phyloP scores from a whole-genome alignment of 2,329 filamentous ascomycete species.

The Sporothrix brasiliensis region DNA sequence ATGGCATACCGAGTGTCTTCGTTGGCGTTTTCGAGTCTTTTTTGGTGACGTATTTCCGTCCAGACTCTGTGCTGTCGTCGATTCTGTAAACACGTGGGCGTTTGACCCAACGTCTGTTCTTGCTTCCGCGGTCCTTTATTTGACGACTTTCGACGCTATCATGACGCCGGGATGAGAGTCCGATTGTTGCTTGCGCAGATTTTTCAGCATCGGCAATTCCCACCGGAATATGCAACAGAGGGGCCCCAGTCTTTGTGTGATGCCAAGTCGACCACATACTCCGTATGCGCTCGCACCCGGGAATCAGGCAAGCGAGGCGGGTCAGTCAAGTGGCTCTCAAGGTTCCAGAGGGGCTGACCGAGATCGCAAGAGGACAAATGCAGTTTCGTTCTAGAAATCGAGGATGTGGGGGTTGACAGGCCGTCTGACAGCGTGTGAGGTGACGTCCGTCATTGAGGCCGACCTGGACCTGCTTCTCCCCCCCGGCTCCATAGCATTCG shows the following conservation, averaged over 20 bases:
- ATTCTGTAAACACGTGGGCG: constrained; percentile 9
- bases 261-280: neutral
- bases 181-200: neutral
- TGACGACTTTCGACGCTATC: neutral
- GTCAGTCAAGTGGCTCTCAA: neutral
- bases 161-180: neutral
- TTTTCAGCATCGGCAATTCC: no score
- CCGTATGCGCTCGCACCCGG: neutral
- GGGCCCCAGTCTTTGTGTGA: neutral
- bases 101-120: neutral
- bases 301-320: constrained; percentile 3
- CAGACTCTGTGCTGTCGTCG: no score
- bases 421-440: neutral
- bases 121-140: neutral
- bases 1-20: constrained; percentile 15
- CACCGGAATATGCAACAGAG: neutral
- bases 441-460: neutral
- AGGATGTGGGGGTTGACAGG: neutral
- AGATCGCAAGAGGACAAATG: neutral
- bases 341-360: constrained; percentile 3
- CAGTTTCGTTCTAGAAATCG: neutral
- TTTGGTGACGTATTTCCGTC: no score
- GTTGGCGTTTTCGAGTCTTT: neutral
- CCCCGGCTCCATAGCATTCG: neutral
- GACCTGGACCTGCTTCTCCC: neutral